A percentile compares a stretch with the other conserved stretches of the same genome.
Conservation (phyloP, 2,329 filamentous ascomycete genomes). For the Sclerotinia subarctica region DNA sequence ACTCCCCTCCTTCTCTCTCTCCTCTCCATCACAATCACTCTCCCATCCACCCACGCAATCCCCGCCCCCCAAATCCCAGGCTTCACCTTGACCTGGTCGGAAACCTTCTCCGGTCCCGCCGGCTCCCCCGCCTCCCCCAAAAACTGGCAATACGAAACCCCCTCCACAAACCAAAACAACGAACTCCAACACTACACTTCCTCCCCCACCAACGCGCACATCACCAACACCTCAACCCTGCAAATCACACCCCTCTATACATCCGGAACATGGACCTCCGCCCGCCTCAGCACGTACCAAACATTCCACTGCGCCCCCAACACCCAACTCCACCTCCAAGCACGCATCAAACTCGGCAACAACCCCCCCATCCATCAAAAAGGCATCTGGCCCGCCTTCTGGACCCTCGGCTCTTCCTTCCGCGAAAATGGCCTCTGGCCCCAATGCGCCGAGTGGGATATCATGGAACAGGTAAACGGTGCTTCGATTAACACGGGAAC, state of each 20-base stretch:
- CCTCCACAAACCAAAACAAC: neutral
- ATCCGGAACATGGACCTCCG: neutral
- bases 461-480: neutral
- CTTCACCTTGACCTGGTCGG: neutral
- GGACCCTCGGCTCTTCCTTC: neutral
- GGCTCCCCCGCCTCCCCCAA: neutral
- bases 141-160: neutral
- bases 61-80: neutral
- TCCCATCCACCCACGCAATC: neutral
- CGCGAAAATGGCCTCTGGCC: neutral
- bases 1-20: neutral
- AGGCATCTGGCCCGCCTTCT: neutral
- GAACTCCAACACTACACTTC: constrained; percentile 1
- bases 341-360: neutral
- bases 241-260: neutral
- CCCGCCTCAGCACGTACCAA: neutral
- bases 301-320: neutral
- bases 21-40: neutral
- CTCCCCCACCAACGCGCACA: neutral
- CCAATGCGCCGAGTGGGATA: neutral
- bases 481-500: neutral
- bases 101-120: neutral
- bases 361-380: neutral
- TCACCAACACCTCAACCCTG: neutral
- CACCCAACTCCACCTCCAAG: neutral